Evolutionary conservation across 208 protist genomes (phyloP), one percentile per base, ranked within the genome.

Genomic region (Wallacemonas sp.): DNA sequence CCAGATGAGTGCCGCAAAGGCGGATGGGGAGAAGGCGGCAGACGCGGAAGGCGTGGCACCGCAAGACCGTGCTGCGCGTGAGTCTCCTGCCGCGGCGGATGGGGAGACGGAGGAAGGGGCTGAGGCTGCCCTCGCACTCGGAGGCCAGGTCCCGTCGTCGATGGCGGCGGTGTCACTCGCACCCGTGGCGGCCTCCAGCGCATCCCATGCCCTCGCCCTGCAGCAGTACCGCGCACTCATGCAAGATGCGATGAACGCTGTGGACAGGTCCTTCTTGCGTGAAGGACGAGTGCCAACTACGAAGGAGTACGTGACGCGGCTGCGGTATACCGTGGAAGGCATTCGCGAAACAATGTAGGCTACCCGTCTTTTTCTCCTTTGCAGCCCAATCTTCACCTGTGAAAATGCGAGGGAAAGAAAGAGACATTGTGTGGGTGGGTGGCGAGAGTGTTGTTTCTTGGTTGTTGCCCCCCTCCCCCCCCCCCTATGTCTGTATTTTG

Each of bases 221-320:
- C 85, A 91, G 66, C 85, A 91, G 73, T 95, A 91, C 64, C 77
- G 86, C 24, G 78, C 77, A 8, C 66, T 86, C 44, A 85, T 95
- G 81, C 86, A 92, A 62, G 89, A 95, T 59, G 63, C 80, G 4
- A 75, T 91, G 63, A 85, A 86, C 65, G 74, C 82, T 0, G 81
- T 93, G 8, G 89, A 95, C 67, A 77, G 82, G 39, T 90, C 79
- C 3, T 95, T 89, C 58, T 70, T 91, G 4, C 82, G 81, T 21
- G 89, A 95, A 65, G 75, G 75, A 17, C 79, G 77, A n/a, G 77
- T 69, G 28, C 89, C 89, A 9, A 82, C 77, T 8, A 80, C 81
- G 2, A 76, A 38, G 33, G 81, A 92, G 68, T 95, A 95, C 61
- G 62, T 93, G 22, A 59, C 82, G 17, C 80, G 89, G 2, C 70